Base-by-base conservation (phyloP, 2,329 filamentous ascomycete species). In the Fusarium subglutinans region DNA sequence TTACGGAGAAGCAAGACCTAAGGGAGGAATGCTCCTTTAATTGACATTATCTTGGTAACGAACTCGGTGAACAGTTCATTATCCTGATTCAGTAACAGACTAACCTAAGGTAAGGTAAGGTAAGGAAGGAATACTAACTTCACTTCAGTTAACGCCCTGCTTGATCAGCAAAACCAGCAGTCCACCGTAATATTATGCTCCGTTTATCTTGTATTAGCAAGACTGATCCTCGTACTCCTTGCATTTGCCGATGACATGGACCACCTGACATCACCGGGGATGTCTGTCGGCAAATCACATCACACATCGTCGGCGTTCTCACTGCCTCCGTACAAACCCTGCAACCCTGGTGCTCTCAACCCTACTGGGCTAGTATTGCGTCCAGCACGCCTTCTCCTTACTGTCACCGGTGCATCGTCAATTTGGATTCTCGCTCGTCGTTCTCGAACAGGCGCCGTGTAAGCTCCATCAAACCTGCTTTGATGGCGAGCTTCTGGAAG, bases 241-340 rank as follows among this genome's bases (percentile, higher is more conserved):
- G 47, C 37, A 41, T 67, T 37, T 54, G 48, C 38, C 43, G 45
- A 51, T 53, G 22, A 47, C 45, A 53, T 56, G 45, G 47, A 64
- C 56, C 47, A 37, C 50, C 53, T 72, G 54, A 51, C 54, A 60
- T 55, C 56, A 70, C 58, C 38, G 50, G 40, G 28, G 47, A 53
- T 69, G 50, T 62, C 33, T 62, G 50, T 62, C 41, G 41, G 55
- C 43, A 61, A 55, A 60, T 74, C 67, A 73, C n/a, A 33, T 74
- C 63, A 73, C 24, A 33, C 45, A 50, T 87, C 86, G 47, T 86
- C 84, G 4, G 81, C 80, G 76, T 88, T 89, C 77, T 88, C 87
- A 54, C 79, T 79, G 18, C 86, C 87, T 28, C 85, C 85, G 70
- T 87, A 86, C 30, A 88, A 79, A 18, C 86, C 85, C 69, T 78